A percentile compares a stretch with the other conserved stretches of the same genome.
phyloP scores from a whole-genome alignment of 208 protist species.

The Wallacemonas sp. region DNA sequence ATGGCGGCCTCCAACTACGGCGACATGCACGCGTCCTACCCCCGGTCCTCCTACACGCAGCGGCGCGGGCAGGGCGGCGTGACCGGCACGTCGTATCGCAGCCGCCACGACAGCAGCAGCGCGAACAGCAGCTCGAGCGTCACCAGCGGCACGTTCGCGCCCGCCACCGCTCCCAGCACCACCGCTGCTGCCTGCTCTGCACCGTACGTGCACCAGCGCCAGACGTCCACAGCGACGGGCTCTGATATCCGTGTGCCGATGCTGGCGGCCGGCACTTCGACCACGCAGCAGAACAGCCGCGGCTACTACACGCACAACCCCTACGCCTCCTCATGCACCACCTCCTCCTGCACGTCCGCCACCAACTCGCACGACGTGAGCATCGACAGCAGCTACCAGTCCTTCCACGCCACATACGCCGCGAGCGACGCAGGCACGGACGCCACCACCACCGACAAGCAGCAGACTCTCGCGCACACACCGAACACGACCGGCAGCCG shows the following conservation, averaged over 20 bases:
- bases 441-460: neutral
- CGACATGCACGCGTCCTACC: constrained; percentile 11
- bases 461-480: neutral
- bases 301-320: constrained; percentile 76
- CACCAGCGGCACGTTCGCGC: neutral
- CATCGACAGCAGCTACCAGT: constrained; percentile 32
- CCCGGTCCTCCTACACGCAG: constrained; percentile 4
- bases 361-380: constrained; percentile 26
- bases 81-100: constrained; percentile 21
- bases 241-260: neutral
- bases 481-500: neutral
- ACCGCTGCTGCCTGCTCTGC: neutral
- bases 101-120: constrained; percentile 18
- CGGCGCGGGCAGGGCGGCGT: neutral
- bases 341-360: constrained; percentile 12
- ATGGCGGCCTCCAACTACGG: constrained; percentile 46
- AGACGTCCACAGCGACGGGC: neutral
- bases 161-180: neutral
- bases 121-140: constrained; percentile 19
- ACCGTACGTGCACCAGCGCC: constrained; percentile 3
- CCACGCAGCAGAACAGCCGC: neutral
- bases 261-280: neutral
- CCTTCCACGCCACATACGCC: constrained; percentile 18
- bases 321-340: constrained; percentile 47
- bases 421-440: neutral